Percentiles rank a stretch among this genome's conserved stretches.
Conservation (phyloP, 345 rosid species). For the Luvunga scandens region DNA sequence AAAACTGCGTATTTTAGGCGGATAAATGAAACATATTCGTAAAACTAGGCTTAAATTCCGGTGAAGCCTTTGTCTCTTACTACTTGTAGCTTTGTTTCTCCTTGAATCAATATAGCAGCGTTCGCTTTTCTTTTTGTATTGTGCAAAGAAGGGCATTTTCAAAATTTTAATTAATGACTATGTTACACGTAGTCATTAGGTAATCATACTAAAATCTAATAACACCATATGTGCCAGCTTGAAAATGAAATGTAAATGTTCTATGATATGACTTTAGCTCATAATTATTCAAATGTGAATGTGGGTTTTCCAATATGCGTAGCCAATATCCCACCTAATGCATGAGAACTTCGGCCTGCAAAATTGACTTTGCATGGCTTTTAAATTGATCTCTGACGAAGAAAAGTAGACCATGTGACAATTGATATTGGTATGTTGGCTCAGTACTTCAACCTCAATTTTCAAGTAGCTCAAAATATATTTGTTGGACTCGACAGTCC, state of each 20-base stretch:
- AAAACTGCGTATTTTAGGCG: too few species aligned
- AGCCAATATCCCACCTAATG: background rate
- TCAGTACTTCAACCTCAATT: slow-evolving; percentile 1
- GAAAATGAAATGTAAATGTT: too few species aligned
- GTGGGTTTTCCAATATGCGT: background rate
- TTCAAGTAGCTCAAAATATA: slow-evolving; percentile 49
- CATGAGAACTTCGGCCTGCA: background rate
- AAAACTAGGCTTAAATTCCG: too few species aligned
- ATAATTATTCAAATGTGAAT: too few species aligned
- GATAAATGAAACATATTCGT: too few species aligned
- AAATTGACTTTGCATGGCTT: background rate
- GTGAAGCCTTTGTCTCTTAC: too few species aligned
- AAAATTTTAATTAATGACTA: background rate
- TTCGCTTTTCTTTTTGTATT: background rate
- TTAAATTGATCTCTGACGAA: background rate
- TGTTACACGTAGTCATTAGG: too few species aligned
- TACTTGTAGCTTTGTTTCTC: background rate
- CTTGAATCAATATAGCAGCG: background rate
- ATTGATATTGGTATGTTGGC: background rate
- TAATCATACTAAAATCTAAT: too few species aligned
- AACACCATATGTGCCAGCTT: too few species aligned
- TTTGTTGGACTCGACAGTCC: slow-evolving; percentile 68
- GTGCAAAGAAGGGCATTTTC: background rate
- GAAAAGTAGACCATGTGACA: background rate
- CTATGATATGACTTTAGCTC: too few species aligned